Base-by-base conservation (phyloP, 768 basidiomycete genomes). In the Suillus bovinus region DNA sequence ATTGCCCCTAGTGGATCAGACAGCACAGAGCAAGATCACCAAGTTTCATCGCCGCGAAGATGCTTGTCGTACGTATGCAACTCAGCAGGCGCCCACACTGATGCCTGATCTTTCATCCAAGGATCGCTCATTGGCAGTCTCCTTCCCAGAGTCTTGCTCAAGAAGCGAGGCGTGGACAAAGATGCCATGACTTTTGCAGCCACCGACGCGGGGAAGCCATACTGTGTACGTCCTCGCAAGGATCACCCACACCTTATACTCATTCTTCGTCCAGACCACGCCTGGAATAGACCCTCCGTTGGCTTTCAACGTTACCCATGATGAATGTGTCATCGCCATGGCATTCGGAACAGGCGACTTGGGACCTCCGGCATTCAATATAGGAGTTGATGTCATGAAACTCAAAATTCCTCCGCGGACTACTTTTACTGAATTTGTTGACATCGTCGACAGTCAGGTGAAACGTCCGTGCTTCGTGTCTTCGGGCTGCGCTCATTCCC, bases 321-420 rank as follows among this genome's bases (percentile, higher is more conserved):
- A 95, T 72, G 88, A 87, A 68, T 82, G 81, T 3, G 69, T 90
- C 29, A 78, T 94, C 60, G 89, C 83, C 16, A 85, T 95, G 82
- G 88, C 83, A 4, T 81, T 77, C 65, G 78, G 75, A 29, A 72
- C 69, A 10, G 80, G 79, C 47, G 68, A 74, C 55, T 83, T 83
- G 64, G 83, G 83, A 10, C 84, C 85, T 3, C 89, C 85, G 53
- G 84, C 79, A 13, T 82, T 77, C 70, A 73, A 69, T 49, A 69
- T 94, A 11, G 93, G 93, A 22, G 78, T 94, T 44, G 93, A 95
- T 74, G 82, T 93, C 54, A 95, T 94, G 93, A 88, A 86, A 69
- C 78, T 90, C 46, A 81, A 80, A 50, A 72, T 90, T 22, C 91
- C 91, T 13, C 74, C 79, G 13, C 81, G 84, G 20, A 81, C 83